Evolutionary conservation across 2,329 filamentous ascomycete species (phyloP), one percentile per base, ranked within the genome.

Genomic region (Grosmannia penicillata): DNA sequence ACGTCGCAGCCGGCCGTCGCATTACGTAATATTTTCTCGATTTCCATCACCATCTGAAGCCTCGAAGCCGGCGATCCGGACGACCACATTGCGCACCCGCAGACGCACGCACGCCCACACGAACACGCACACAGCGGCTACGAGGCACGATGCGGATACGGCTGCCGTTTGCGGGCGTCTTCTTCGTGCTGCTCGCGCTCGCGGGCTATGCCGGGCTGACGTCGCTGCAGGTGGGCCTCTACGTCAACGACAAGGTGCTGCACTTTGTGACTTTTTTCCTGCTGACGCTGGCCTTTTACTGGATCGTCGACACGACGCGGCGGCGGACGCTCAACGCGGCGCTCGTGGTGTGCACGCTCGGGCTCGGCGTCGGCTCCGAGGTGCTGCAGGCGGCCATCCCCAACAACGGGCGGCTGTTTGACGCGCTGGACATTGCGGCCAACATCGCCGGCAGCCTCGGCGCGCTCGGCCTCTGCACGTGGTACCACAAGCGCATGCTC

Each of bases 401-500:
- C 15, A 31, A 44, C 42, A 85, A 82, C 56, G 76, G 70, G 41
- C 75, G 79, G 44, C 58, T 66, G 14, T 77, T 78, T 47, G 91
- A 98, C 53, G 62, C 80, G 35, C 84, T 79, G 52, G 85, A 96
- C 55, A 83, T 98, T 44, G 65, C 85, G 38, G 86, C 87, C 53
- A 98, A 98, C 56, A 59, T 94, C 1, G 62, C 83, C 29, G 91
- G 91, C 30, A 89, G 82, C 46, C 58, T 82, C 13, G 62, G 67
- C 1, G 86, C 74, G 0, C 55, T 95, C 17, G 78, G 68, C 0
- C 56, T 93, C 17, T 93, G 83, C 55, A 78, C 76, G 41, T 89
- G 83, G 82, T 98, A 98, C 56, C 91, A 98, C 60, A 81, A 82
- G 53, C 79, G 91, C 42, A 96, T 96, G 86, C 65, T 96, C 28